phyloP scores from a whole-genome alignment of 805 yeast species.

The Scheffersomyces stipitis region DNA sequence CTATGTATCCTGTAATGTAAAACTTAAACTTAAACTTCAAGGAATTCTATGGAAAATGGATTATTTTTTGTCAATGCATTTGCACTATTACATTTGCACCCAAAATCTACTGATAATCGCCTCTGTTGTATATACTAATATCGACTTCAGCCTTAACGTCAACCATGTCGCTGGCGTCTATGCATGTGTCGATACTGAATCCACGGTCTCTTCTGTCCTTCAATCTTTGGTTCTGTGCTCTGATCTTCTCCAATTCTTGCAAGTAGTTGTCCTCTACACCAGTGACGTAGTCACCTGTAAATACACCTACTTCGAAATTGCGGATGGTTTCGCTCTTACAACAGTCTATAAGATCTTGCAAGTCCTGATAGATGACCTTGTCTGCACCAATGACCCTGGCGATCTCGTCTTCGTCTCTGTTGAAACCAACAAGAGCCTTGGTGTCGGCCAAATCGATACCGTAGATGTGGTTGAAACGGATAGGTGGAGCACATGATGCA shows the following conservation, averaged over 20 bases:
- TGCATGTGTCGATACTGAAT: conserved; percentile 40
- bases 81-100: too few relatives aligned
- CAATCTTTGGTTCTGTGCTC: conserved; percentile 70
- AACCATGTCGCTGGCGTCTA: conserved; percentile 44
- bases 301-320: conserved; percentile 93
- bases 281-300: conserved; percentile 93
- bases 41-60: too few relatives aligned
- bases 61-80: too few relatives aligned
- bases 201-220: conserved; percentile 41
- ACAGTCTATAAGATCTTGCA: conserved; percentile 80
- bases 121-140: conserved; percentile 56
- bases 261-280: conserved; percentile 85
- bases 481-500: conserved; percentile 98
- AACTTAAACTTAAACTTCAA: too few relatives aligned
- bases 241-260: conserved; percentile 73
- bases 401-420: conserved; percentile 72
- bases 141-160: conserved; percentile 80
- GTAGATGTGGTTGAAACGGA: conserved; percentile 91
- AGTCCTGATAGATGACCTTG: conserved; percentile 80
- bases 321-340: conserved; percentile 56
- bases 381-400: conserved; percentile 85
- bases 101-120: conserved; percentile 46
- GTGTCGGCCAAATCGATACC: conserved; percentile 98
- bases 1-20: too few relatives aligned
- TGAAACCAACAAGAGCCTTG: conserved; percentile 86